phyloP scores from a whole-genome alignment of 73 alveolate genomes.

The Symbiodinium pilosum region DNA sequence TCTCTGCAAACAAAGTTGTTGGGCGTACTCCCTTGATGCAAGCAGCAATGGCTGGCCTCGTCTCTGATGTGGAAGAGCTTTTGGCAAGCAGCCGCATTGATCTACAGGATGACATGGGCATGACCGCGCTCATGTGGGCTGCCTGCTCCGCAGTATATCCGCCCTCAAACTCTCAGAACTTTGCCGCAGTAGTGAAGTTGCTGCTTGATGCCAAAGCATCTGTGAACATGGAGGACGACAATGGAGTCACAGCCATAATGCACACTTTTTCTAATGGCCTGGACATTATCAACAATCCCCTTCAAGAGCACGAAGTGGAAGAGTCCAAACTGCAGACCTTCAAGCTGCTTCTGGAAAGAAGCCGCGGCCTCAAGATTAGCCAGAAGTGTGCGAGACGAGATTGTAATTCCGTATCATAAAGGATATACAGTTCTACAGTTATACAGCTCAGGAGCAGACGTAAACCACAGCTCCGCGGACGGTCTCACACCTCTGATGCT shows the following conservation, averaged over 20 bases:
- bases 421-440: no score
- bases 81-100: not conserved
- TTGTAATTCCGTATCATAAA: no score
- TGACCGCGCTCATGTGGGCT: conserved; percentile 76
- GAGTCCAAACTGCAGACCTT: not conserved
- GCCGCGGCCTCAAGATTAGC: not conserved
- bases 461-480: conserved; percentile 3
- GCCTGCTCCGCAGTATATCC: conserved; percentile 51
- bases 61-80: conserved; percentile 23
- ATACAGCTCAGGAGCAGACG: conserved; percentile 28
- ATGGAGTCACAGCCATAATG: conserved; percentile 62
- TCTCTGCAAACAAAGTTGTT: not conserved
- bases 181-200: not conserved
- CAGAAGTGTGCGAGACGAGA: not conserved
- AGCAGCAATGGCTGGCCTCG: conserved; percentile 58
- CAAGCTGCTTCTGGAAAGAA: conserved; percentile 8
- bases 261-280: not conserved
- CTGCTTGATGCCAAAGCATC: conserved; percentile 40
- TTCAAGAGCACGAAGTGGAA: not conserved
- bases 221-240: conserved; percentile 44
- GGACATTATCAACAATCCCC: not conserved
- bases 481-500: conserved; percentile 69
- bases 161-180: conserved; percentile 21
- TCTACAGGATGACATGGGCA: conserved; percentile 54
- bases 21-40: conserved; percentile 41